phyloP scores from a whole-genome alignment of 2,329 filamentous ascomycete genomes.

The Colletotrichum magnum region DNA sequence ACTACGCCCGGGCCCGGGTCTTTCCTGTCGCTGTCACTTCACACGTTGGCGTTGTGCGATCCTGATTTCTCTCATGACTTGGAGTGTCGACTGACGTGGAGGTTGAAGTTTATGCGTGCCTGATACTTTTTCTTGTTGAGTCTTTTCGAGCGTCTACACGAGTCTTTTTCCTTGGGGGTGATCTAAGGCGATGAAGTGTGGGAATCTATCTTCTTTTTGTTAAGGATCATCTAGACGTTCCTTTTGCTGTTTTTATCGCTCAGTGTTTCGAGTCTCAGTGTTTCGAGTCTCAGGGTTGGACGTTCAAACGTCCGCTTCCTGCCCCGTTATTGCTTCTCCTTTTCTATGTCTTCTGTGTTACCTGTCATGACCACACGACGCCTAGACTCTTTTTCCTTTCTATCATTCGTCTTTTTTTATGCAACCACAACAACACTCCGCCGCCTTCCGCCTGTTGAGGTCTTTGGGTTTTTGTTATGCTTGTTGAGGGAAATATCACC shows the following conservation, averaged over 20 bases:
- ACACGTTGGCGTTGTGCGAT: constrained; percentile 16
- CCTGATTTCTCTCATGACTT: not conserved
- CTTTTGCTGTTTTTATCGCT: not conserved
- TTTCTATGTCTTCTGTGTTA: not conserved
- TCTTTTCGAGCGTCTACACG: not conserved
- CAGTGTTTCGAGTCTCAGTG: not conserved
- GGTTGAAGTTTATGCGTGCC: constrained; percentile 1
- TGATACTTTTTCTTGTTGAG: not conserved
- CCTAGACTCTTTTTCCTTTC: constrained; percentile 9
- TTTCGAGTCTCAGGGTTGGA: not conserved
- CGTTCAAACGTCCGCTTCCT: no score
- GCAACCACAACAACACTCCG: not conserved
- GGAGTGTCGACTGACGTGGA: not conserved
- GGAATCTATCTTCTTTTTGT: not conserved
- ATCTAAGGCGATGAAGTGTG: no score
- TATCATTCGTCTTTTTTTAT: not conserved
- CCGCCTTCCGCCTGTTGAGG: not conserved
- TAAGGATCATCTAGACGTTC: constrained; percentile 15
- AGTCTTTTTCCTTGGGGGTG: not conserved
- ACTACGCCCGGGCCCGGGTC: not conserved
- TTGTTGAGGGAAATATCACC: no score
- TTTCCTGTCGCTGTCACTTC: not conserved
- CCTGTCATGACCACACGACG: constrained; percentile 20
- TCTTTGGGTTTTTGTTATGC: not conserved
- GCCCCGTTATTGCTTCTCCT: not conserved